Base-by-base conservation (phyloP, 306 rosid species). In the Gillenia trifoliata region DNA sequence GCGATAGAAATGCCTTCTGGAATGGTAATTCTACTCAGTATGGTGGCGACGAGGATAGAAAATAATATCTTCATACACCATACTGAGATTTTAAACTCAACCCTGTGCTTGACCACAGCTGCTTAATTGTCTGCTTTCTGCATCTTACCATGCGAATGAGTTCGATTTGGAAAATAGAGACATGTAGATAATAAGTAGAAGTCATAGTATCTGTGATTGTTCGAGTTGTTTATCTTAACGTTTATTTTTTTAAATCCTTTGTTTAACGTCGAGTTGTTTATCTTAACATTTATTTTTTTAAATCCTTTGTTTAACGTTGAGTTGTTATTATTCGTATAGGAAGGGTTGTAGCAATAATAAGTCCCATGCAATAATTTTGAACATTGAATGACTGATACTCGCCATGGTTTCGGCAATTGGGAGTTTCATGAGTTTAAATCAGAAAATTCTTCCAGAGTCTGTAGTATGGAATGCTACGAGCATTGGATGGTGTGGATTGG, bases 21-120 rank as follows among this genome's bases (percentile, higher is more conserved):
- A 88, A 88, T 77, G 91, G 91, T 78, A 88, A 88, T 26, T 88
- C 91, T 41, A 88, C 91, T 0, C 78, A 88, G 75, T 88, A 88
- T 55, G 91, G 91, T 30, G 89, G 87, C 54, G 60, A 79, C 29
- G 75, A 68, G 23, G 81, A 72, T 69, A 66, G 71, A 62, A 81
- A 85, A 77, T 83, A 45, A 85, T 17, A 55, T 17, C 6, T 38
- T 34, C 52, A 6, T 16, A 28, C n/a, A 29, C 30, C n/a, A 22
- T 41, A 20, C 15, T 33, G 22, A 11, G 47, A 7, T 11, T 50
- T 34, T 70, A 22, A 3, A 31, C 6, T 70, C 41, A 29, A 70
- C 43, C 9, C 10, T 10, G 45, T 12, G 13, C 19, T 6, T n/a
- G 11, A 28, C 34, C 3, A 3, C 17, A 60, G 19, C 13, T 49